These are phyloP conservation scores for Talaromyces sp. DNA, from an alignment of 2,329 filamentous ascomycete species.

Conservation along the genomic window DNA sequence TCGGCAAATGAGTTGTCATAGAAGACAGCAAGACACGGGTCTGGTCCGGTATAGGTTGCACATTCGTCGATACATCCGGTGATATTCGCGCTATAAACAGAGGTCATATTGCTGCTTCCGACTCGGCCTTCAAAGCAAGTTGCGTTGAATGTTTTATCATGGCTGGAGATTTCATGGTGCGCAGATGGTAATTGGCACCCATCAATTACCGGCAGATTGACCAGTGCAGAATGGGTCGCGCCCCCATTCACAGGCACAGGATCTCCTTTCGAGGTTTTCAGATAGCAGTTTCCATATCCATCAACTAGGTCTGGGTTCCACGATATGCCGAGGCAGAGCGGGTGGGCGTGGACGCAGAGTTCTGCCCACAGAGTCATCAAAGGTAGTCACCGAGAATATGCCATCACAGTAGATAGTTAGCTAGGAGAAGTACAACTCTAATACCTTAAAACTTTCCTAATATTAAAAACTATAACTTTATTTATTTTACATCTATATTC, in stretches of 20 bases:
- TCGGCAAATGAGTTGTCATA: constrained; percentile 7
- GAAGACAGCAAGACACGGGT: constrained; percentile 1
- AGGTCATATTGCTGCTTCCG: constrained; percentile 1
- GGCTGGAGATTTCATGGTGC: background rate
- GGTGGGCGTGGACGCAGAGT: constrained; percentile 1
- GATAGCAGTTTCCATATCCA: constrained; percentile 8
- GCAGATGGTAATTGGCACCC: background rate
- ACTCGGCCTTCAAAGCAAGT: constrained; percentile 2
- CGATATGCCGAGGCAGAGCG: background rate
- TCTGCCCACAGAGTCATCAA: background rate
- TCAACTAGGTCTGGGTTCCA: background rate
- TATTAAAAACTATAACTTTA: too few relatives aligned
- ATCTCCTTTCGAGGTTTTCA: background rate
- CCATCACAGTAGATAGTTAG: too few relatives aligned
- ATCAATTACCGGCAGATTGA: background rate
- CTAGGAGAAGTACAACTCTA: too few relatives aligned
- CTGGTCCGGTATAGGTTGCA: constrained; percentile 1
- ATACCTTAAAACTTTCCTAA: too few relatives aligned
- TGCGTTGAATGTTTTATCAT: background rate
- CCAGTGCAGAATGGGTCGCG: background rate
- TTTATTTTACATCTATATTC: too few relatives aligned
- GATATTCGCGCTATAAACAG: constrained; percentile 4
- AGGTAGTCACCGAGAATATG: too few relatives aligned
- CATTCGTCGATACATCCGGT: background rate
- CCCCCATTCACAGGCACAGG: background rate